Conservation (phyloP, 176 grass and related monocot species). For the Ensete glaucum region DNA sequence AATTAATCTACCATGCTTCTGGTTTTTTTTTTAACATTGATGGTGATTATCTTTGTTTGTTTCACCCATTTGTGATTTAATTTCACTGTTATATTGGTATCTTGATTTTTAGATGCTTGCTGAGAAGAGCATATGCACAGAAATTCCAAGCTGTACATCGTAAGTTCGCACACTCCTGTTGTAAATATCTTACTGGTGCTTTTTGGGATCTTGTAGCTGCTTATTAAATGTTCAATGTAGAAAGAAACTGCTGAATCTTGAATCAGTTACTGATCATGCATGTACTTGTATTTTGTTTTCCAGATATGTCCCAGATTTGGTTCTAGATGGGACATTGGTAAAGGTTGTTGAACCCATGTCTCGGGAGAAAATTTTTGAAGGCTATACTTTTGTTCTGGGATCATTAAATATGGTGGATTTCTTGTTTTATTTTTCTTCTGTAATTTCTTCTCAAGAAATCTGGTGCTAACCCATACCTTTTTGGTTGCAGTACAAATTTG, state of each 20-base stretch:
- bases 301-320: slow-evolving; percentile 69
- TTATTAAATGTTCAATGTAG: slow-evolving; percentile 11
- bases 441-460: neutral
- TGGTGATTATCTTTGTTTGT: neutral
- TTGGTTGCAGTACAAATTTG: slow-evolving; percentile 73
- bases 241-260: slow-evolving; percentile 3
- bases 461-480: slow-evolving; percentile 18
- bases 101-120: slow-evolving; percentile 47
- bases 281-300: slow-evolving; percentile 21
- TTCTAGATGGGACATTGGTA: slow-evolving; percentile 51
- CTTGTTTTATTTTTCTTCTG: slow-evolving; percentile 5
- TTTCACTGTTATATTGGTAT: slow-evolving; percentile 9
- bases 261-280: neutral
- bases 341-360: slow-evolving; percentile 48
- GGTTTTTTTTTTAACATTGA: neutral
- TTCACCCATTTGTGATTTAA: slow-evolving; percentile 1
- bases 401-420: slow-evolving; percentile 49
- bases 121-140: slow-evolving; percentile 51
- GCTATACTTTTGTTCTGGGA: slow-evolving; percentile 70
- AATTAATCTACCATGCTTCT: neutral
- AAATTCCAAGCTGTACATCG: slow-evolving; percentile 69
- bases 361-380: slow-evolving; percentile 51
- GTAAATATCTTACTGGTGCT: slow-evolving; percentile 14
- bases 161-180: slow-evolving; percentile 39
- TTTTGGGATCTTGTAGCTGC: slow-evolving; percentile 16